phyloP scores from a whole-genome alignment of 73 alveolate genomes.

The Loxodes magnus region DNA sequence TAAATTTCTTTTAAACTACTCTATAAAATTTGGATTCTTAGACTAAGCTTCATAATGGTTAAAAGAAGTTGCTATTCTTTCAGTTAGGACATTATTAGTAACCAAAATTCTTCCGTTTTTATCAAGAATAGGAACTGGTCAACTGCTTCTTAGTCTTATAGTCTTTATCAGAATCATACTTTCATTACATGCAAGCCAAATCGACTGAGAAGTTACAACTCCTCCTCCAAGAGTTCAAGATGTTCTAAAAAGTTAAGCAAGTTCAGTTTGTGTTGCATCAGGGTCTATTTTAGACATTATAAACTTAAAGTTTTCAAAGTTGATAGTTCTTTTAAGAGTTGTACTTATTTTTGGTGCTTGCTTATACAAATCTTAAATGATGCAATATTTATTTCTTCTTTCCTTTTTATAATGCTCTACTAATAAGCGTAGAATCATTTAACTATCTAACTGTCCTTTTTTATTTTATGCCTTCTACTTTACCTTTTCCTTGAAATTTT shows the following conservation, averaged over 20 bases:
- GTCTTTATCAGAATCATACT: not conserved
- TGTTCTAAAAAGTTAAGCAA: not conserved
- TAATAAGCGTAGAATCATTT: conserved; percentile 19
- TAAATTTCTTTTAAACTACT: too few relatives aligned
- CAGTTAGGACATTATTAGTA: too few relatives aligned
- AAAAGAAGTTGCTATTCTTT: too few relatives aligned
- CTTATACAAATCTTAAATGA: conserved; percentile 7
- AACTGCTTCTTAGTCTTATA: not conserved
- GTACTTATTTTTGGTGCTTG: not conserved
- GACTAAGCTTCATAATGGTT: too few relatives aligned
- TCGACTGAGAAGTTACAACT: not conserved
- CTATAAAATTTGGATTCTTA: too few relatives aligned
- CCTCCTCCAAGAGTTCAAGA: not conserved
- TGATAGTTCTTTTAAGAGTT: not conserved
- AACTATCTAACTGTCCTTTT: conserved; percentile 16
- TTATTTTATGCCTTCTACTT: not conserved
- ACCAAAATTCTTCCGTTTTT: too few relatives aligned
- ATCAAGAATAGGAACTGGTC: not conserved
- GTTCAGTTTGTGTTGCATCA: not conserved
- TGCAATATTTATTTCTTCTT: conserved; percentile 12
- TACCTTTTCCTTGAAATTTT: not conserved
- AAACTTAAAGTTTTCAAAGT: conserved; percentile 1
- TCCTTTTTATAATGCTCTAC: conserved; percentile 27
- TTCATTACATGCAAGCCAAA: not conserved
- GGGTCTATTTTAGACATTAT: not conserved